These are phyloP conservation scores for Phytophthora sansomeana DNA, from an alignment of 352 stramenopile genomes.

Conservation along the genomic window DNA sequence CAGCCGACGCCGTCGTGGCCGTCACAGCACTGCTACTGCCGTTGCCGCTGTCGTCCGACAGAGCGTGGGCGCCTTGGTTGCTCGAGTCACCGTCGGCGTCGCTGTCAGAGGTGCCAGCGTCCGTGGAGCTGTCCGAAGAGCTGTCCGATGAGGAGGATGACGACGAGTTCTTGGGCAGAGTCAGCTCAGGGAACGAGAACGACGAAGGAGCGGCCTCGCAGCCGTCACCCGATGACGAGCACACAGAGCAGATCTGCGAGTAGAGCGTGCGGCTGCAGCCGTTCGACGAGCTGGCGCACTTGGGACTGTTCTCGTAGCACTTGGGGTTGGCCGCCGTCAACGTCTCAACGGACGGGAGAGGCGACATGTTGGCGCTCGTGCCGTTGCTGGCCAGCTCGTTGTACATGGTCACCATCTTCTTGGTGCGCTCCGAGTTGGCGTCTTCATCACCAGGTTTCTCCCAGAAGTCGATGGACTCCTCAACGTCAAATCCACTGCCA, in stretches of 20 bases:
- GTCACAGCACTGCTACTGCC: slow-evolving; percentile 21
- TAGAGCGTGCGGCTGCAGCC: slow-evolving; percentile 64
- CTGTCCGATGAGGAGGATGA: slow-evolving; percentile 16
- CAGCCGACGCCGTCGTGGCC: slow-evolving; percentile 23
- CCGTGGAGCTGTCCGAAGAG: slow-evolving; percentile 5
- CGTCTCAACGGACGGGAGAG: slow-evolving; percentile 50
- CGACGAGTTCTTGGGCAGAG: slow-evolving; percentile 33
- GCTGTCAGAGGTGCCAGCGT: slow-evolving; percentile 12
- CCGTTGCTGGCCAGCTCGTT: slow-evolving; percentile 46
- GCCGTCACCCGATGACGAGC: slow-evolving; percentile 29
- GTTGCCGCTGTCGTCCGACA: slow-evolving; percentile 13
- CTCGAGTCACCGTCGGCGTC: not conserved
- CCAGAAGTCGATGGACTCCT: slow-evolving; percentile 71
- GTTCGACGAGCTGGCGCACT: slow-evolving; percentile 43
- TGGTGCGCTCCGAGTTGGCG: slow-evolving; percentile 55
- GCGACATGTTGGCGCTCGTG: slow-evolving; percentile 48
- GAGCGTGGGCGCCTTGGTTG: slow-evolving; percentile 13
- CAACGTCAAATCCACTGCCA: slow-evolving; percentile 34
- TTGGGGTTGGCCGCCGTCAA: slow-evolving; percentile 55
- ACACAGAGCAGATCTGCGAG: slow-evolving; percentile 65
- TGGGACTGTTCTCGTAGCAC: slow-evolving; percentile 62
- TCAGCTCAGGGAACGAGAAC: slow-evolving; percentile 61
- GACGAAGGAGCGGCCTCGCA: slow-evolving; percentile 45
- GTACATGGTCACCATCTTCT: slow-evolving; percentile 61
- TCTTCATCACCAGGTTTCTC: slow-evolving; percentile 45